phyloP scores from a whole-genome alignment of 2,329 filamentous ascomycete species.

The Arthroderma sp. region DNA sequence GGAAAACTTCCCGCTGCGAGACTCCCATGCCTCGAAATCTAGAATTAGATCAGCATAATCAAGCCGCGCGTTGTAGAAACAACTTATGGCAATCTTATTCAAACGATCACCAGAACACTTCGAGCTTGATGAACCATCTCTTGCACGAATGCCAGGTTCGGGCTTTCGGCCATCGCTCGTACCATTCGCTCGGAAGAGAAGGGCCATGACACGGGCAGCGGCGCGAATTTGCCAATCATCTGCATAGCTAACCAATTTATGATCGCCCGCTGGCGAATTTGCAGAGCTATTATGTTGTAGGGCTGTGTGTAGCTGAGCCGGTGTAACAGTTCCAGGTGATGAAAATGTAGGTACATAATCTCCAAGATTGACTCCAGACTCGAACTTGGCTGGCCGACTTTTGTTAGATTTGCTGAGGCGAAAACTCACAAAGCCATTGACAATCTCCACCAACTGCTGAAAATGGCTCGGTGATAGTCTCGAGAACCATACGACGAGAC shows the following conservation, averaged over 20 bases:
- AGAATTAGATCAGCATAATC: constrained; percentile 75
- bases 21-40: constrained; percentile 83
- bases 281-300: constrained; percentile 40
- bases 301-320: constrained; percentile 66
- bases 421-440: constrained; percentile 69
- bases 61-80: constrained; percentile 78
- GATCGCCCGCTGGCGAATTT: constrained; percentile 38
- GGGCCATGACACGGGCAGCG: constrained; percentile 63
- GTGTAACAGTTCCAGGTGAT: constrained; percentile 49
- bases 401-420: constrained; percentile 60
- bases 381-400: constrained; percentile 48
- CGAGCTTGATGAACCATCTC: not conserved
- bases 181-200: constrained; percentile 75
- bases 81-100: constrained; percentile 48
- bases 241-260: constrained; percentile 48
- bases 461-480: constrained; percentile 57
- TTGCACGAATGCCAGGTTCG: constrained; percentile 18
- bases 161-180: constrained; percentile 30
- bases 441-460: constrained; percentile 60
- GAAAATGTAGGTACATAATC: constrained; percentile 63
- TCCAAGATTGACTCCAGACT: constrained; percentile 43
- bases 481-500: constrained; percentile 67
- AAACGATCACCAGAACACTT: not conserved
- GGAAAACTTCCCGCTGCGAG: constrained; percentile 58
- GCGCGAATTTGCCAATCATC: constrained; percentile 87